Evolutionary conservation across 768 basidiomycete species (phyloP), one percentile per base, ranked within the genome.

Genomic region (Favolaschia claudopus): DNA sequence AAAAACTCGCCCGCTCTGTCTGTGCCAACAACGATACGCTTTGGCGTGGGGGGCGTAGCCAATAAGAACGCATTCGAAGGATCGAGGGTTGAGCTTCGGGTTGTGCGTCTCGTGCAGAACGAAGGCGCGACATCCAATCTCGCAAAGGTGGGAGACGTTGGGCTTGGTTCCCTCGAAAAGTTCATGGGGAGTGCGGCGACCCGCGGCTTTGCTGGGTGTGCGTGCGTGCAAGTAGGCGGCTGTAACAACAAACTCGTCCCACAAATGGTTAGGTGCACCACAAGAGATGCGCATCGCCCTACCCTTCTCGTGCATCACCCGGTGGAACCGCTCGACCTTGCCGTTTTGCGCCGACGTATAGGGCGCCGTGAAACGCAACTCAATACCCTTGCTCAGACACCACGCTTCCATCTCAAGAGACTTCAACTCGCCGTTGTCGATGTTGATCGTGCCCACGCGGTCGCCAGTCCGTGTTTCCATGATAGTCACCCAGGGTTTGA

Each of bases 311-410:
- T 77, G 63, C 6, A 77, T 55, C 0, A 74, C 77, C 7, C 65
- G 64, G 47, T 81, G 76, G 34, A 74, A 49, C 0, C 72, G 67
- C 47, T 81, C 75, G 3, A 74, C 74, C 7, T 62, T 57, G 2
- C 79, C 75, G 54, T 73, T 79, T 7, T 76, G 71, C 0, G 69
- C 70, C 20, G 75, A 78, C 4, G 73, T 78, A 62, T 79, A 67
- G 0, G 76, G 70, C 0, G 73, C 72, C 0, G 73, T 74, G 53
- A 53, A 66, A 17, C 67, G 40, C 9, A 66, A 60, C 1, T 43
- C 13, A 1, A 54, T 65, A 10, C 72, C 68, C 2, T 50, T 28
- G 0, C 36, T n/a, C 5, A 36, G 43, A 9, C 64, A 55, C 66
- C 64, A 73, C 1, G 25, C 50, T 0, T 43, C 33, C 32, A 70